Evolutionary conservation across 1,139 yeast genomes (phyloP), one percentile per base, ranked within the genome.

Genomic region (Diutina pseudorugosa): DNA sequence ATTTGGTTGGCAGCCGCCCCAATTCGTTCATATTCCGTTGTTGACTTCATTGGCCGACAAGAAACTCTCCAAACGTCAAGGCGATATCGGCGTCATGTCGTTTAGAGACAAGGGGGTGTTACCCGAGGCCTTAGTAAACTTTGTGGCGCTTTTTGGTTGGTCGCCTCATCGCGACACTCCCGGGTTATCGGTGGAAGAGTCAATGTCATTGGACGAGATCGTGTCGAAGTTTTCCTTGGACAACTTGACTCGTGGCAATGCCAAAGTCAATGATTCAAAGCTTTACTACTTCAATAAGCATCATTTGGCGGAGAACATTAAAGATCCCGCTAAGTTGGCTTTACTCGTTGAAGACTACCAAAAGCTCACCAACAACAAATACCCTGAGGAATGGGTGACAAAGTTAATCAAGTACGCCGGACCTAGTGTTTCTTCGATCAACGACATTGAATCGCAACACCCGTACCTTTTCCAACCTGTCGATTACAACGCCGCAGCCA

Each of bases 121-220:
- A 18, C 95, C 97, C 0, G 96, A 89, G 61, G 94, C 98, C 0
- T 66, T 94, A 52, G 71, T 88, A 12, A 94, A 93, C 61, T 93
- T 89, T 65, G 85, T 85, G 47, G 96, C 94, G 0, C 73, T 93
- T 53, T 86, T 89, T 66, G 99, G 99, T 0, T 93, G 98, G 98
- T 77, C 96, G 1, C 94, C 95, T 2, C 80, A 82, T 14, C 71
- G 89, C 58, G 72, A 70, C 41, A 58, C 62, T 16, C 72, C 76
- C 16, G 80, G 83, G 3, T 72, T 75, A 45, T 72, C 78, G 23
- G 61, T 68, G 0, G 78, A 79, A 53, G 98, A 93, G 59, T 72
- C 84, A 4, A 76, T 83, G 71, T 62, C 72, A 0, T 62, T 88
- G 59, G 60, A 70, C 1, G 80, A 85, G 44, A 67, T 90, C 52